Evolutionary conservation across 1,139 yeast genomes (phyloP).

Genomic region (Suhomyces terraborum): DNA sequence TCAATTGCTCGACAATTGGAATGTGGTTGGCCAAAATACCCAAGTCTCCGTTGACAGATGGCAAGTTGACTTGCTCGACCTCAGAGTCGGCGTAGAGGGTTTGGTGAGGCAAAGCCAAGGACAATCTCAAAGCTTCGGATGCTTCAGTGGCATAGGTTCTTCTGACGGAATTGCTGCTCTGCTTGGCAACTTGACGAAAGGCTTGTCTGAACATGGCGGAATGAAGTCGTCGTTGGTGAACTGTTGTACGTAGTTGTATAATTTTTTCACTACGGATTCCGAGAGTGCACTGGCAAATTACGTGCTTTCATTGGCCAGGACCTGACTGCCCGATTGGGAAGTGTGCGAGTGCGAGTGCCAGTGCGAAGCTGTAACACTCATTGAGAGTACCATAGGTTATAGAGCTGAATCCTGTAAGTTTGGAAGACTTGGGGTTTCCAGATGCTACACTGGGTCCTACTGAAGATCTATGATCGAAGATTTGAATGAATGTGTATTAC

Average conservation of each 20-base stretch:
- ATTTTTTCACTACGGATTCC: constrained; percentile 16
- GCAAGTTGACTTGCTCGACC: constrained; percentile 91
- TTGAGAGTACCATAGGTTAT: too few relatives aligned
- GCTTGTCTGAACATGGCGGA: constrained; percentile 65
- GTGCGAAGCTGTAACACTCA: too few relatives aligned
- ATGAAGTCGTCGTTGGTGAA: constrained; percentile 6
- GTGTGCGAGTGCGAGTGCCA: constrained; percentile 4
- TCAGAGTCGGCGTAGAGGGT: constrained; percentile 53
- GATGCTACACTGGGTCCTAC: too few relatives aligned
- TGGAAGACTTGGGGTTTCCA: too few relatives aligned
- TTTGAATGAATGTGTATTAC: too few relatives aligned
- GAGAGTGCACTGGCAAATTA: constrained; percentile 14
- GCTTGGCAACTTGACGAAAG: constrained; percentile 66
- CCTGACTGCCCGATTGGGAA: constrained; percentile 35
- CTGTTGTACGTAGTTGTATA: constrained; percentile 2
- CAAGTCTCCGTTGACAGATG: constrained; percentile 93
- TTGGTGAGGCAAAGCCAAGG: constrained; percentile 89
- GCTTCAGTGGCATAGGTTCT: constrained; percentile 92
- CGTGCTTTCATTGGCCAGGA: constrained; percentile 32
- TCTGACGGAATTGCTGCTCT: constrained; percentile 60
- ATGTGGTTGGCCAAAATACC: constrained; percentile 98
- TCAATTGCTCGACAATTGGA: constrained; percentile 95
- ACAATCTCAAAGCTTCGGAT: constrained; percentile 74
- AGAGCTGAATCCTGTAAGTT: too few relatives aligned
- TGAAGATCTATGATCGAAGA: too few relatives aligned